A percentile compares a stretch with the other conserved stretches of the same genome.
phyloP scores from a whole-genome alignment of 805 yeast species.

The Wickerhamiella dianesei region DNA sequence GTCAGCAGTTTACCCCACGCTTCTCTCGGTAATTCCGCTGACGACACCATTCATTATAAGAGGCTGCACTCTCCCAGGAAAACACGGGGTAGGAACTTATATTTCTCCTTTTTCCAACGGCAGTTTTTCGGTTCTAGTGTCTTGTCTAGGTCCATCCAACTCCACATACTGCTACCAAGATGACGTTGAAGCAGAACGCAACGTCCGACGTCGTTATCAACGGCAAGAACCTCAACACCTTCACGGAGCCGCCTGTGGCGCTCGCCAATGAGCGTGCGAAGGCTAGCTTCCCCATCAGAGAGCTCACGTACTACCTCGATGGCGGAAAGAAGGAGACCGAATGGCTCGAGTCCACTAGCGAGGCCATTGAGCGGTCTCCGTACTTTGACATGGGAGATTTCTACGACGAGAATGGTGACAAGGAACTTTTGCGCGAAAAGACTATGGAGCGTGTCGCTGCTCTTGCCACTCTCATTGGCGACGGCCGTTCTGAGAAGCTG shows the following conservation, averaged over 20 bases:
- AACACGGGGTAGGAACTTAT: not conserved
- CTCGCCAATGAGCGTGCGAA: conserved; percentile 29
- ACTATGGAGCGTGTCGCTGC: conserved; percentile 22
- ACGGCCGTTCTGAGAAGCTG: conserved; percentile 21
- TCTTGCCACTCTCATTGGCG: conserved; percentile 18
- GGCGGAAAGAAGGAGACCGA: conserved; percentile 30
- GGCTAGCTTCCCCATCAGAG: conserved; percentile 26
- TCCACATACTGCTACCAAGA: not conserved
- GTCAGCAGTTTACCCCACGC: not conserved
- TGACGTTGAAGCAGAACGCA: conserved; percentile 2
- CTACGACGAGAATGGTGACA: conserved; percentile 35
- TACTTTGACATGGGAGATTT: conserved; percentile 30
- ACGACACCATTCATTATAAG: not conserved
- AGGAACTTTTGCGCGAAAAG: conserved; percentile 25
- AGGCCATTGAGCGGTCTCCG: conserved; percentile 42
- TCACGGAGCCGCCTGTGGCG: conserved; percentile 26
- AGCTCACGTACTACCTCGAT: conserved; percentile 31
- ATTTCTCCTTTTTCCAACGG: not conserved
- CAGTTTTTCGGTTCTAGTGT: no score
- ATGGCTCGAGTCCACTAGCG: conserved; percentile 26
- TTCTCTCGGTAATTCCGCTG: not conserved
- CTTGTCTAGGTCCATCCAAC: no score
- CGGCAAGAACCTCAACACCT: conserved; percentile 18
- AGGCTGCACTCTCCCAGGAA: not conserved
- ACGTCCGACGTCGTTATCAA: conserved; percentile 13